Evolutionary conservation across 2,329 filamentous ascomycete species (phyloP).

Genomic region (Cordyceps javanica): DNA sequence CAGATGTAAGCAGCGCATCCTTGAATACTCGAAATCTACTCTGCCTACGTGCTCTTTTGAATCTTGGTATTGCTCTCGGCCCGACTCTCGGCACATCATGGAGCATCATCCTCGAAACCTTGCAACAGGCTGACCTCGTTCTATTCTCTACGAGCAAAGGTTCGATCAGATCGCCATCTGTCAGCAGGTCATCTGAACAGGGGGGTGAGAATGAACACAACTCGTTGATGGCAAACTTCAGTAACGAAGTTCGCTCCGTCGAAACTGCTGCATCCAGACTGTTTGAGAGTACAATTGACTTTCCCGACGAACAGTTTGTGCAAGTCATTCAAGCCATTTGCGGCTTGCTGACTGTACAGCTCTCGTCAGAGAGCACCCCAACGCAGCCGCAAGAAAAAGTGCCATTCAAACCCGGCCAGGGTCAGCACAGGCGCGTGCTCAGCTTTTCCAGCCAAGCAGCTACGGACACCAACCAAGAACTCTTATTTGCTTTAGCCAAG

Average conservation of each 20-base stretch:
- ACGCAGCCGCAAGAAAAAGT: slow-evolving; percentile 11
- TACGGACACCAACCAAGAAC: slow-evolving; percentile 52
- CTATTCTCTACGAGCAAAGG: slow-evolving; percentile 59
- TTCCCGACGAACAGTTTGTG: slow-evolving; percentile 74
- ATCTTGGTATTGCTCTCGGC: slow-evolving; percentile 88
- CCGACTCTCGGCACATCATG: slow-evolving; percentile 81
- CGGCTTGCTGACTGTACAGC: slow-evolving; percentile 50
- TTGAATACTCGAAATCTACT: slow-evolving; percentile 86
- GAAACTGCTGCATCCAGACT: slow-evolving; percentile 80
- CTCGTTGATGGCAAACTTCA: slow-evolving; percentile 59
- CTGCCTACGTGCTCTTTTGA: slow-evolving; percentile 85
- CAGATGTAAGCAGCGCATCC: slow-evolving; percentile 47
- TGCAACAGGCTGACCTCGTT: slow-evolving; percentile 89
- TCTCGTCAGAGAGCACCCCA: slow-evolving; percentile 16
- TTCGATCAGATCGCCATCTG: slow-evolving; percentile 44
- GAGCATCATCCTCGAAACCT: slow-evolving; percentile 83
- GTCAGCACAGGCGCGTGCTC: slow-evolving; percentile 39
- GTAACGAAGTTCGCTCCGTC: slow-evolving; percentile 77
- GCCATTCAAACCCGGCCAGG: slow-evolving; percentile 18
- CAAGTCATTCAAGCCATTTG: slow-evolving; percentile 73
- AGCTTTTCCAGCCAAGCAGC: slow-evolving; percentile 41
- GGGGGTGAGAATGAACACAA: slow-evolving; percentile 45
- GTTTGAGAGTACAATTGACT: slow-evolving; percentile 88
- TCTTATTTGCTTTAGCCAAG: slow-evolving; percentile 65
- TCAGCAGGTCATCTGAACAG: slow-evolving; percentile 39